These are phyloP conservation scores for Ensete glaucum DNA, from an alignment of 176 grass and related monocot genomes.

Conservation along the genomic window DNA sequence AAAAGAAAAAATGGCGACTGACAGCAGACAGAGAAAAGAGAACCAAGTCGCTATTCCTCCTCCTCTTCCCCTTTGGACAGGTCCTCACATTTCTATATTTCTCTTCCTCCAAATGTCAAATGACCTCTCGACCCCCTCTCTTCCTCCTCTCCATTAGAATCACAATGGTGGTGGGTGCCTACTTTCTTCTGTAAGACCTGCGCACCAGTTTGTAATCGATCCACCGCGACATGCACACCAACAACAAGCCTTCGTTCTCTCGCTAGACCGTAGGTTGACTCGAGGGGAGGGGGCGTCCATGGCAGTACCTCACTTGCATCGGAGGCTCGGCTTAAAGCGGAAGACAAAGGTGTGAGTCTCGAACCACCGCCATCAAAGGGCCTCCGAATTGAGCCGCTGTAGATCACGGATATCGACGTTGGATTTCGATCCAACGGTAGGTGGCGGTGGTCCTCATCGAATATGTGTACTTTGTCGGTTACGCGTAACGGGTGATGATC, in stretches of 20 bases:
- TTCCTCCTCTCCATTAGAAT: background rate
- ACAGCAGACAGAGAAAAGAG: conserved; percentile 37
- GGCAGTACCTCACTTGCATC: background rate
- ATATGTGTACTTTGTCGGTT: conserved; percentile 40
- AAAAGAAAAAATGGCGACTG: conserved; percentile 21
- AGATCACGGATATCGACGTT: background rate
- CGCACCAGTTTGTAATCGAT: background rate
- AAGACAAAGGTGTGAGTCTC: conserved; percentile 34
- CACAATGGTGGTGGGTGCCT: background rate
- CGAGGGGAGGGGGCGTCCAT: background rate
- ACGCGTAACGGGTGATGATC: conserved; percentile 22
- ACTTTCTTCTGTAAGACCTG: background rate
- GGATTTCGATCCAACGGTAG: conserved; percentile 32
- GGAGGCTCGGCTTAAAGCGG: conserved; percentile 36
- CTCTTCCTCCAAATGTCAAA: conserved; percentile 39
- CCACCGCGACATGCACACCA: too few species aligned
- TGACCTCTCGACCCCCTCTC: conserved; percentile 25
- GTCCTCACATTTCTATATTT: conserved; percentile 21
- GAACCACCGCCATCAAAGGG: conserved; percentile 29
- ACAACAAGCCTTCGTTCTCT: too few species aligned
- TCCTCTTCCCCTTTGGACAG: conserved; percentile 17
- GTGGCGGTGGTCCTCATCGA: background rate
- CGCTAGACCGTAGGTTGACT: background rate
- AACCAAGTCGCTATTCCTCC: conserved; percentile 66
- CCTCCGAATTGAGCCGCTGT: conserved; percentile 4